Conservation (phyloP, 441 rosid genomes). For the Populus trichocarpa region DNA sequence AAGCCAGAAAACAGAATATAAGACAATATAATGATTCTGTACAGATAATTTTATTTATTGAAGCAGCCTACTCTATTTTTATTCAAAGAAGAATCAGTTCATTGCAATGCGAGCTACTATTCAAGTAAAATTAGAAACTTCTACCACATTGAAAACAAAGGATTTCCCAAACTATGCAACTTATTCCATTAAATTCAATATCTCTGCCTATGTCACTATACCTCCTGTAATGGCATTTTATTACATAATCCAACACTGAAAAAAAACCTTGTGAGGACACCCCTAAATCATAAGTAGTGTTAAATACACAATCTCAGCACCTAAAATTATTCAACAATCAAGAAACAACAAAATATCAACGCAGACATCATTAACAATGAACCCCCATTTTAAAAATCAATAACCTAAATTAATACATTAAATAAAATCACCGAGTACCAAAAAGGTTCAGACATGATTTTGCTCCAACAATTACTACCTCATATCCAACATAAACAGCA, state of each 20-base stretch:
- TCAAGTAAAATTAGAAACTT: not conserved
- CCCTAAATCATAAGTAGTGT: too few relatives aligned
- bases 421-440: not conserved
- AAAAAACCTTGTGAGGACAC: too few relatives aligned
- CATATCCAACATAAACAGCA: not conserved
- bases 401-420: too few relatives aligned
- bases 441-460: not conserved
- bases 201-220: not conserved
- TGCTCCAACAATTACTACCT: not conserved
- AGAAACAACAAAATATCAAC: not conserved
- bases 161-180: not conserved
- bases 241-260: too few relatives aligned
- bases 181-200: not conserved
- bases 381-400: not conserved
- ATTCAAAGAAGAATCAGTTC: not conserved
- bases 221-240: not conserved
- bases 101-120: not conserved
- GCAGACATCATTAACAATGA: not conserved
- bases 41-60: not conserved
- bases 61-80: not conserved
- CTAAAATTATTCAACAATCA: not conserved
- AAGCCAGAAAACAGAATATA: not conserved
- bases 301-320: not conserved
- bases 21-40: not conserved
- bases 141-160: not conserved